Evolutionary conservation across 176 grass and related monocot species (phyloP).

Genomic region (Musa beccarii): DNA sequence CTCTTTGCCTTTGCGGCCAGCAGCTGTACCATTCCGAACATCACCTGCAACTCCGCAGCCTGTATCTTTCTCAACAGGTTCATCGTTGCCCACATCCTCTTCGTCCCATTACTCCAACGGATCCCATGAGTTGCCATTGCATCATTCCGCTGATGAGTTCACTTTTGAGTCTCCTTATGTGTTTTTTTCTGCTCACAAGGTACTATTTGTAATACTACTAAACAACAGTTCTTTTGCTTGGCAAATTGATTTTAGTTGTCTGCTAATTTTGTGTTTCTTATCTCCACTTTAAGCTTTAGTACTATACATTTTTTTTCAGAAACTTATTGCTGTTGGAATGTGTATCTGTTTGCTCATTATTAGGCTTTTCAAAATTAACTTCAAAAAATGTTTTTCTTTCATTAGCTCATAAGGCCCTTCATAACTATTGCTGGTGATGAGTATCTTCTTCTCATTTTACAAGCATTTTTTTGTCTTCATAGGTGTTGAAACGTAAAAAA

Average conservation of each 20-base stretch:
- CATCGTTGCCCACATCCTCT: constrained; percentile 55
- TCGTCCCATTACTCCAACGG: constrained; percentile 53
- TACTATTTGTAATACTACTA: constrained; percentile 11
- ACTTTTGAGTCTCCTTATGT: constrained; percentile 69
- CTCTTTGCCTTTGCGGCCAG: constrained; percentile 68
- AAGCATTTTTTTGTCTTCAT: constrained; percentile 3
- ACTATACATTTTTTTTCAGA: not conserved
- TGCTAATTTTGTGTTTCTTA: not conserved
- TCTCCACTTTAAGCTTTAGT: not conserved
- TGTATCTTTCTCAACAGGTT: constrained; percentile 28
- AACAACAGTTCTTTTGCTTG: constrained; percentile 2
- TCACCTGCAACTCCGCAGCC: constrained; percentile 53
- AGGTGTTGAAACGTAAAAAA: constrained; percentile 92
- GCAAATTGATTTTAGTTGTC: too few species aligned
- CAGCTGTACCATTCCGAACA: constrained; percentile 60
- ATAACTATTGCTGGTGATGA: not conserved
- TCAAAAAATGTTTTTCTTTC: not conserved
- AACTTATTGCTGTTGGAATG: not conserved
- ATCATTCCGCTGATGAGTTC: constrained; percentile 28
- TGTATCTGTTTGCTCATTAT: not conserved
- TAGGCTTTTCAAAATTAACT: not conserved
- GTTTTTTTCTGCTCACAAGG: constrained; percentile 93
- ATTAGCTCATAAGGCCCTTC: not conserved
- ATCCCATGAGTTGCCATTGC: constrained; percentile 35
- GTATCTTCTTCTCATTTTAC: not conserved